Evolutionary conservation across 2,329 filamentous ascomycete species (phyloP), one percentile per base, ranked within the genome.

Genomic region (Ophiostoma sp.): DNA sequence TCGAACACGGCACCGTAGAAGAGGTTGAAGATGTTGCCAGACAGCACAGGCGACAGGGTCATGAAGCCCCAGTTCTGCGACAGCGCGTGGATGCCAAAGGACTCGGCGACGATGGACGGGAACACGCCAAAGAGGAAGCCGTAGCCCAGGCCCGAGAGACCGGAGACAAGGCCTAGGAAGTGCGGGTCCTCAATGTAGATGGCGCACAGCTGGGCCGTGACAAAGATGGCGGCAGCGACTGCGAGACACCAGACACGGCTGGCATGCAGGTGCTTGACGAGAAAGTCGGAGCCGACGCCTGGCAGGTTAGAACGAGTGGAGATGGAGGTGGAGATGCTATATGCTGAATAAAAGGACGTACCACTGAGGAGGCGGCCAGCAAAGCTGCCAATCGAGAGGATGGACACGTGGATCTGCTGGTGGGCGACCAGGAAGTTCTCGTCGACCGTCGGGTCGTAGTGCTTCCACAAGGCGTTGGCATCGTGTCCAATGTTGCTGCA

Each of bases 21-120:
- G 1, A 97, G 79, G 76, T 98, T 99, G 83, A 96, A 98, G 36
- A 97, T 78, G 74, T 98, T 96, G 65, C 92, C 93, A 8, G 89
- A 93, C 41, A 97, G 78, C 2, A 97, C 92, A 0, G 94, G 93
- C 2, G 92, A 89, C 64, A 97, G 81, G 0, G 92, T 97, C 88
- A 99, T 96, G 74, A 90, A 89, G 14, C 95, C 95, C 94, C 95
- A 99, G 75, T 98, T 99, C 76, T 97, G 92, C 68, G 90, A 93
- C 64, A 99, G 82, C 1, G 93, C 94, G 70, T 89, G 85, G 40
- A 97, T 90, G 7, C 95, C 95, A 76, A 99, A 99, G 0, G 90
- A 89, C 76, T 98, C 93, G 6, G 93, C 92, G 9, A 91, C 86
- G 18, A 98, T 87, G 12, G 93, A 93, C 0, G 95, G 95, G 77